Conservation (phyloP, 1,284 basidiomycete species). For the Moniliophthora roreri region DNA sequence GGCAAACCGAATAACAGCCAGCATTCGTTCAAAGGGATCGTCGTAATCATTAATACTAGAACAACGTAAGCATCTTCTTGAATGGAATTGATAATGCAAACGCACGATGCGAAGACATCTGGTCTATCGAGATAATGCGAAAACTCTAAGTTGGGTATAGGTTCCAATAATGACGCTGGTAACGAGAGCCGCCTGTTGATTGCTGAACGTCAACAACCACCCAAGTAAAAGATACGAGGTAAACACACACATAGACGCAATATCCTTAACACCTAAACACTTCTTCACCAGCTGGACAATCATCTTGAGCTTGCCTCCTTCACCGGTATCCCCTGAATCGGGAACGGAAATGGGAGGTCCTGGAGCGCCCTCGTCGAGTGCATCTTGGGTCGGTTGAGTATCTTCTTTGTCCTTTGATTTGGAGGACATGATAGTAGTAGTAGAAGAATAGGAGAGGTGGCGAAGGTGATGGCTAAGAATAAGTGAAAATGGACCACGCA, state of each 20-base stretch:
- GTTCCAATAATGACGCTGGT: slow-evolving; percentile 87
- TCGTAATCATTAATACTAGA: slow-evolving; percentile 85
- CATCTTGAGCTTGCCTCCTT: slow-evolving; percentile 90
- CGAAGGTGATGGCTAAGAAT: background rate
- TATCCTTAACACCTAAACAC: slow-evolving; percentile 87
- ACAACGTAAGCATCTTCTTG: background rate
- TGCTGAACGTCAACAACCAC: background rate
- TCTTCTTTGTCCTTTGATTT: background rate
- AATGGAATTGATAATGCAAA: background rate
- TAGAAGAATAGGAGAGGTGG: background rate
- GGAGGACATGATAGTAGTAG: background rate
- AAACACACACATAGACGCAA: slow-evolving; percentile 79
- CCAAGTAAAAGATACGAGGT: background rate
- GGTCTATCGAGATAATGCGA: slow-evolving; percentile 95
- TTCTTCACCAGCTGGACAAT: slow-evolving; percentile 86
- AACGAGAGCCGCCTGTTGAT: slow-evolving; percentile 77
- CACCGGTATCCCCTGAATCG: slow-evolving; percentile 72
- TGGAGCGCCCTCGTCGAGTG: slow-evolving; percentile 54
- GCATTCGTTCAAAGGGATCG: slow-evolving; percentile 91
- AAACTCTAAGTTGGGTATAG: slow-evolving; percentile 92
- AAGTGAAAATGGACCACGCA: background rate
- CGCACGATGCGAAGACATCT: slow-evolving; percentile 85
- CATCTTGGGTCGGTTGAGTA: background rate
- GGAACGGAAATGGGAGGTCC: slow-evolving; percentile 69
- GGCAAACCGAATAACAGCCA: slow-evolving; percentile 85